Evolutionary conservation across 306 rosid genomes (phyloP), one percentile per base, ranked within the genome.

Genomic region (Carpinus fangiana): DNA sequence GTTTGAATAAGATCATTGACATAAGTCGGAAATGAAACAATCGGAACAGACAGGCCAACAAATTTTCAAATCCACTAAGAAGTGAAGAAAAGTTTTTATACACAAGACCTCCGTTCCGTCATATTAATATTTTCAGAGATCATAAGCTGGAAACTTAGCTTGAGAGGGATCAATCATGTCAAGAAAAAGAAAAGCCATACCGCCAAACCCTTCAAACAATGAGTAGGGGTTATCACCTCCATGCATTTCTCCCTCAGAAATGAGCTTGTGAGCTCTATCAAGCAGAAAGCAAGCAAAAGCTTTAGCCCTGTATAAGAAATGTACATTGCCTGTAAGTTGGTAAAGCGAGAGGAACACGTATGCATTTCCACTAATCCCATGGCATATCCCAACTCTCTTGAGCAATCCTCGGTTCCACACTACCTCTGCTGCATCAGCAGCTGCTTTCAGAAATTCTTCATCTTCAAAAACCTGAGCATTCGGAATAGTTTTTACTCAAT

Each of bases 351-450:
- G 84, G 78, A 89, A 87, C 36, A 89, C 85, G 36, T 86, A 87
- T 7, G 93, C 88, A 80, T 89, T 91, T 69, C 96, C 96, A 74
- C 93, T 91, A 7, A 91, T 87, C n/a, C 96, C 90, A 55, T 89
- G 93, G 81, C 93, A 89, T 52, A 89, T 84, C 47, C 93, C 92
- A 34, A 89, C 88, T 75, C 88, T 82, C 82, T 78, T 91, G 16
- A 91, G 92, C 71, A 91, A 61, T 41, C 96, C 90, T 2, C 90
- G 84, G 26, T 82, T 79, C 91, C 93, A 87, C 17, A 89, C 93
- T 23, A 84, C 82, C 85, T 83, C 92, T 20, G 88, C 89, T n/a
- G 96, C 91, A 66, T 91, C 88, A 47, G 34, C 48, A 73, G 96
- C 92, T 43, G 93, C 93, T 86, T 86, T 84, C 82, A 86, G 70